Conservation (phyloP, 192 early-diverging fungal genomes). For the Podila minutissima region DNA sequence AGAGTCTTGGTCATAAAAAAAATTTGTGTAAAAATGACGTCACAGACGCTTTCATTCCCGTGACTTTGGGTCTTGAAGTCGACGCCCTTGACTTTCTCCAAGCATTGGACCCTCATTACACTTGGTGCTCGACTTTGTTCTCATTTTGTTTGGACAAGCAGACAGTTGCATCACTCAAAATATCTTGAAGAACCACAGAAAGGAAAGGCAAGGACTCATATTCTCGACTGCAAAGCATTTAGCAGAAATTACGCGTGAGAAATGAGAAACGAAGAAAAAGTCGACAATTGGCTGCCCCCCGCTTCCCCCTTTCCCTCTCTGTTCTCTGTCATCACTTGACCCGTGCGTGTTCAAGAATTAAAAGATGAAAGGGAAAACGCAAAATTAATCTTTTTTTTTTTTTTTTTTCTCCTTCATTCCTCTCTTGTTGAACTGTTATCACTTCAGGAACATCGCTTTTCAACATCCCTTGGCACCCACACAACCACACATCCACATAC, state of each 20-base stretch:
- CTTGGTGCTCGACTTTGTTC: too few relatives aligned
- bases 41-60: background rate
- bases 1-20: background rate
- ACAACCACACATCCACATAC: background rate
- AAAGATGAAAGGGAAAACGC: background rate
- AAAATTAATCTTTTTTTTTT: background rate
- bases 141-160: too few relatives aligned
- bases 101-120: too few relatives aligned
- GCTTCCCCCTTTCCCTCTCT: background rate
- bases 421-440: background rate
- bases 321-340: conserved; percentile 1
- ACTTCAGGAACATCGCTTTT: too few relatives aligned
- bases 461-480: background rate
- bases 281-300: background rate
- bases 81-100: too few relatives aligned
- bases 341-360: background rate
- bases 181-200: too few relatives aligned
- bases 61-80: too few relatives aligned
- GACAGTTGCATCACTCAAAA: too few relatives aligned
- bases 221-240: background rate
- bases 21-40: background rate
- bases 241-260: background rate
- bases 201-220: too few relatives aligned
- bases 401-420: background rate
- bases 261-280: background rate